Conservation (phyloP, 306 rosid genomes). For the Abrus pulchellus region DNA sequence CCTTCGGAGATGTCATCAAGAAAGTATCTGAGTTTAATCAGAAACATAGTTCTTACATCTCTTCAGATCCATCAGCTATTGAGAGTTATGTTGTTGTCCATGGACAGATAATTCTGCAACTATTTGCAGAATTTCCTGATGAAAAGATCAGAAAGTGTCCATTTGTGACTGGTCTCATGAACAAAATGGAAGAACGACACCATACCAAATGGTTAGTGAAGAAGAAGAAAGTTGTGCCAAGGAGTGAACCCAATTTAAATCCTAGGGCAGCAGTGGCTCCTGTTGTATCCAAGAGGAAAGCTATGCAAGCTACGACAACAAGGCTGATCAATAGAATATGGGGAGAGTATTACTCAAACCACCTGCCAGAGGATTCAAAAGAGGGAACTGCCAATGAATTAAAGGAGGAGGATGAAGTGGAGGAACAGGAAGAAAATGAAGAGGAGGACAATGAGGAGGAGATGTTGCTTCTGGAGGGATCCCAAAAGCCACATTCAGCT, state of each 20-base stretch:
- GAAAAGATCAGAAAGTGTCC: constrained; percentile 71
- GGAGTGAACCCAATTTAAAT: constrained; percentile 74
- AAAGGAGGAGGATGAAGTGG: constrained; percentile 79
- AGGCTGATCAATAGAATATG: constrained; percentile 84
- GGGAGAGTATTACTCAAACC: constrained; percentile 93
- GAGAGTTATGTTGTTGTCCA: constrained; percentile 93
- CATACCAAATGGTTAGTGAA: constrained; percentile 95
- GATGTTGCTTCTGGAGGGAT: constrained; percentile 51
- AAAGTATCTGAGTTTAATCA: constrained; percentile 65
- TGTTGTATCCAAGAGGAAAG: constrained; percentile 74
- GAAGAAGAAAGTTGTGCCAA: constrained; percentile 62
- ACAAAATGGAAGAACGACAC: constrained; percentile 90
- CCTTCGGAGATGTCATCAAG: constrained; percentile 79
- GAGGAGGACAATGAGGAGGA: constrained; percentile 74
- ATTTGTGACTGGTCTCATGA: constrained; percentile 76
- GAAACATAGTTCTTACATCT: constrained; percentile 64
- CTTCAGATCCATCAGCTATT: constrained; percentile 71
- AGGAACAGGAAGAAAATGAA: constrained; percentile 80
- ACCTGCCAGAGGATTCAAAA: constrained; percentile 68
- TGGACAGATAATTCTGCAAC: constrained; percentile 91
- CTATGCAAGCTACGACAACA: constrained; percentile 95
- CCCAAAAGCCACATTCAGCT: constrained; percentile 53
- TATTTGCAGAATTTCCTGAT: constrained; percentile 89
- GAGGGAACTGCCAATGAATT: constrained; percentile 56
- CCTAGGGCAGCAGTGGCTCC: constrained; percentile 86